Evolutionary conservation across 73 alveolate genomes (phyloP).

Genomic region (Uronychia setigera): DNA sequence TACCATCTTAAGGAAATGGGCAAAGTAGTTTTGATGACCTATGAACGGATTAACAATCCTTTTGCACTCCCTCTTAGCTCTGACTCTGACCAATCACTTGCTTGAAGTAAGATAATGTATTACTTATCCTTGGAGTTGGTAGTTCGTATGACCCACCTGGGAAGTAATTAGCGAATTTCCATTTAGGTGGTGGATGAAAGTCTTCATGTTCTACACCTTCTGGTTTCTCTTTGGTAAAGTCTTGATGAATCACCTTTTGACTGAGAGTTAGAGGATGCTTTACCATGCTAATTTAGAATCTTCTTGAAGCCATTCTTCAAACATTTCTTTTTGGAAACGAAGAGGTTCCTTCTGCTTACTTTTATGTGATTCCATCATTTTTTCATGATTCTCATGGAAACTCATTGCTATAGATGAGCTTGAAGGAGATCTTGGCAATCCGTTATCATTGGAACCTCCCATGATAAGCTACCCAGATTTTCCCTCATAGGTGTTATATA

Average conservation of each 20-base stretch:
- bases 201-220: constrained; percentile 12
- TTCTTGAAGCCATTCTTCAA: constrained; percentile 19
- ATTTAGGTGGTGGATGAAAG: background rate
- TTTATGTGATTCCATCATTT: background rate
- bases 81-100: constrained; percentile 29
- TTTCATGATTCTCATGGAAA: background rate
- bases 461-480: too few species aligned
- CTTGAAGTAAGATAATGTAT: constrained; percentile 6
- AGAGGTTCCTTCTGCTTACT: constrained; percentile 19
- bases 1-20: background rate
- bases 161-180: constrained; percentile 21
- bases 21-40: constrained; percentile 2
- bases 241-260: background rate
- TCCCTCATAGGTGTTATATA: too few species aligned
- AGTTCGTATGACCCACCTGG: constrained; percentile 58
- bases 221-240: constrained; percentile 12
- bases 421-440: too few species aligned
- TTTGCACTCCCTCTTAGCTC: constrained; percentile 24
- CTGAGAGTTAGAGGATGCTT: background rate
- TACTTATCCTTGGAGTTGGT: constrained; percentile 33
- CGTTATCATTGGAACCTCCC: too few species aligned
- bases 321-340: constrained; percentile 25
- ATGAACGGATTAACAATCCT: constrained; percentile 31
- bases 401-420: too few species aligned
- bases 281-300: constrained; percentile 14